phyloP scores from a whole-genome alignment of 139 green algal species.

The Bryopsis sp. region DNA sequence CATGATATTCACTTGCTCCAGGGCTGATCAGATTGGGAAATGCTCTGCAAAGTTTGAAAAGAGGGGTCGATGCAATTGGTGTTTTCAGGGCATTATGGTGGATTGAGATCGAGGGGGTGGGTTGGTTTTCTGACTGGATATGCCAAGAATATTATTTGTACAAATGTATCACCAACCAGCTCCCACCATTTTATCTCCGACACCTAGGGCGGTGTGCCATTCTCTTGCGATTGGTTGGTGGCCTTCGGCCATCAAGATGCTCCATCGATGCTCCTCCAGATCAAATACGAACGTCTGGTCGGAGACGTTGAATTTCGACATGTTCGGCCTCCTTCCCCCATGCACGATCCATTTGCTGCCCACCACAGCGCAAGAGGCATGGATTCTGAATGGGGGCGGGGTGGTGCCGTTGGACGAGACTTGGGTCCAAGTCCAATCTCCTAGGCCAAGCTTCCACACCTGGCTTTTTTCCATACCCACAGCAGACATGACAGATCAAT shows the following conservation, averaged over 20 bases:
- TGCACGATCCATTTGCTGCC: conserved; percentile 30
- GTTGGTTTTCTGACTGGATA: no score
- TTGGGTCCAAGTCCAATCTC: conserved; percentile 17
- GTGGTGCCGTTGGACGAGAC: conserved; percentile 16
- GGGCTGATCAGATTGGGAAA: no score
- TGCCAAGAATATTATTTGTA: no score
- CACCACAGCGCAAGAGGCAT: conserved; percentile 28
- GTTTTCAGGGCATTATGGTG: no score
- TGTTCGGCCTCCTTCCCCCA: conserved; percentile 23
- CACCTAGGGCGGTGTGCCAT: conserved; percentile 26
- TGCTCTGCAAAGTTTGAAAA: no score
- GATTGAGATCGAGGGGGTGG: no score
- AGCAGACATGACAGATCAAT: background rate
- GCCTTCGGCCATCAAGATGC: conserved; percentile 29
- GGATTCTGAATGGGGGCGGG: conserved; percentile 20
- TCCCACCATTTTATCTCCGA: conserved; percentile 32
- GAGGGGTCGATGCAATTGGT: no score
- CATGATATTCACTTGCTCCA: no score
- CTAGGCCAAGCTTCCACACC: conserved; percentile 27
- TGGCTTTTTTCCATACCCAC: background rate
- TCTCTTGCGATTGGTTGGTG: conserved; percentile 22
- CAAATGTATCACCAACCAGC: no score
- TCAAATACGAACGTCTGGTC: conserved; percentile 28
- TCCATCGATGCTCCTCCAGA: conserved; percentile 28
- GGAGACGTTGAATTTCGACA: conserved; percentile 28